These are phyloP conservation scores for Leucosporidium scottii DNA, from an alignment of 768 basidiomycete species.

Conservation along the genomic window DNA sequence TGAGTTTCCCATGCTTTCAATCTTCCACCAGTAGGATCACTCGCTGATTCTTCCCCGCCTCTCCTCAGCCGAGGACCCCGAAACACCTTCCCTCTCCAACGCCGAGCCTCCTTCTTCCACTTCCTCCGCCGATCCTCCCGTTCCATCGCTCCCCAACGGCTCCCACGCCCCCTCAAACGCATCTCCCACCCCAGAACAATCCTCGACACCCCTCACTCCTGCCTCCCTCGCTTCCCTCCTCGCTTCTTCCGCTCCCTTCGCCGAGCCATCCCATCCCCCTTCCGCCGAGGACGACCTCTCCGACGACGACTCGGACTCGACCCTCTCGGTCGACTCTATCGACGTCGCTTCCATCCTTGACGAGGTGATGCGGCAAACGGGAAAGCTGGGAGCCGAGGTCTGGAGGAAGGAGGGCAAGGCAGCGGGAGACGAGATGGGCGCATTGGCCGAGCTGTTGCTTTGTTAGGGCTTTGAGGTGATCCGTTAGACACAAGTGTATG, in stretches of 20 bases:
- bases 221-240: not conserved
- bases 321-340: not conserved
- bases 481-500: too few relatives aligned
- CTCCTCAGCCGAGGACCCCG: not conserved
- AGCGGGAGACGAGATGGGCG: too few relatives aligned
- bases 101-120: not conserved
- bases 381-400: not conserved
- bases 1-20: too few relatives aligned
- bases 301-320: not conserved
- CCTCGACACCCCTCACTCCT: not conserved
- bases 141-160: not conserved
- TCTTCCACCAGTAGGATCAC: not conserved
- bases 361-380: not conserved
- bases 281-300: not conserved
- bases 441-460: too few relatives aligned
- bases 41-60: not conserved
- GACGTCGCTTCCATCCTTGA: not conserved
- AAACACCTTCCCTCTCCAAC: not conserved
- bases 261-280: not conserved
- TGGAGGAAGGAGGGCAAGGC: not conserved
- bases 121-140: not conserved
- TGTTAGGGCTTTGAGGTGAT: too few relatives aligned
- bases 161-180: not conserved
- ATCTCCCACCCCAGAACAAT: not conserved
- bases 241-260: not conserved